Percentiles rank a stretch among this genome's conserved stretches.
Evolutionary conservation across 2,329 filamentous ascomycete species (phyloP).

Genomic region (Venturia oleaginea): DNA sequence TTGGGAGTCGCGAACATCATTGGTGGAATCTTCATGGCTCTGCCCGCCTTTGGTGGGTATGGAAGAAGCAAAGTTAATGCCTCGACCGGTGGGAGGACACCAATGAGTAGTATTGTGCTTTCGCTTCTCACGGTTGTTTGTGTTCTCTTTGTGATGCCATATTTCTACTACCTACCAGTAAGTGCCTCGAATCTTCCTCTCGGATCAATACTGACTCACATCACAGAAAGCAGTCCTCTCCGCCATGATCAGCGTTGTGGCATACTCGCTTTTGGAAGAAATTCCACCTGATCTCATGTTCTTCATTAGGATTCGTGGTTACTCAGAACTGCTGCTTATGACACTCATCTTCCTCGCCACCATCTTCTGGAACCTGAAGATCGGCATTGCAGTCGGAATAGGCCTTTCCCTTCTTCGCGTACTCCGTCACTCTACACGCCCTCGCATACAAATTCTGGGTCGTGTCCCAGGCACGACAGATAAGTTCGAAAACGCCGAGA

Average conservation of each 20-base stretch:
- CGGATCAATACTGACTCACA: constrained; percentile 10
- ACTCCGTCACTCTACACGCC: constrained; percentile 81
- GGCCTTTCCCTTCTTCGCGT: constrained; percentile 83
- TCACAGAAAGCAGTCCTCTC: constrained; percentile 81
- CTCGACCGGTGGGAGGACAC: constrained; percentile 82
- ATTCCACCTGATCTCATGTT: constrained; percentile 86
- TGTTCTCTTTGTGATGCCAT: constrained; percentile 74
- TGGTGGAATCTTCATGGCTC: constrained; percentile 81
- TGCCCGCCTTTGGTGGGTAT: constrained; percentile 93
- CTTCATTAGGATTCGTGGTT: constrained; percentile 77
- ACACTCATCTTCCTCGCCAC: constrained; percentile 81
- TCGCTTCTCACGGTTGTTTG: constrained; percentile 74
- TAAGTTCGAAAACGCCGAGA: constrained; percentile 77
- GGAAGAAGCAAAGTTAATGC: constrained; percentile 92
- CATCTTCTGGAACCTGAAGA: constrained; percentile 87
- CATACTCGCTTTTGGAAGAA: constrained; percentile 90
- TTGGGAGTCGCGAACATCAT: constrained; percentile 86
- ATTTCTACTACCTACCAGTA: constrained; percentile 93
- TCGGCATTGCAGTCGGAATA: constrained; percentile 90
- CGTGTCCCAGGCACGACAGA: constrained; percentile 69
- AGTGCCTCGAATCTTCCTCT: constrained; percentile 29
- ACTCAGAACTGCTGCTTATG: constrained; percentile 82
- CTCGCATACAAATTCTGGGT: constrained; percentile 91
- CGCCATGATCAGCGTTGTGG: constrained; percentile 90
- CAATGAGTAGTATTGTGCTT: constrained; percentile 85